These are phyloP conservation scores for Coemansia sp. DNA, from an alignment of 192 early-diverging fungal genomes.

Conservation along the genomic window DNA sequence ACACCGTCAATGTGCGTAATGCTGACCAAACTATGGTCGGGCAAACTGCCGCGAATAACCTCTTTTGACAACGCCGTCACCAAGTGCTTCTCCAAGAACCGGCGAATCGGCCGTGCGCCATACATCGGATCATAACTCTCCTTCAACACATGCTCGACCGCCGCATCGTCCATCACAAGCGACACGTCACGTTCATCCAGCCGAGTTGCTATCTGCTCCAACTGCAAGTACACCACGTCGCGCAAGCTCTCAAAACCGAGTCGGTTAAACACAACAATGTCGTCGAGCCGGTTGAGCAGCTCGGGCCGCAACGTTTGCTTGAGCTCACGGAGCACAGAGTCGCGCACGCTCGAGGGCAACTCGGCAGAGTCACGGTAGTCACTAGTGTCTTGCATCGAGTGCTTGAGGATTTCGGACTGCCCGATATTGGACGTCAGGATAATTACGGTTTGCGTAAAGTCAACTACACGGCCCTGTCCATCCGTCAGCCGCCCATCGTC, in stretches of 20 bases:
- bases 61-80: constrained; percentile 78
- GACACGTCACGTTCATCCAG: constrained; percentile 75
- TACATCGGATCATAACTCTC: constrained; percentile 90
- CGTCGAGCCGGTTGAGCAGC: constrained; percentile 95
- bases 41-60: constrained; percentile 65
- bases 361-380: constrained; percentile 25
- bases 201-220: constrained; percentile 62
- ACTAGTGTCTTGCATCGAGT: constrained; percentile 26
- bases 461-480: constrained; percentile 85
- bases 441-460: constrained; percentile 94
- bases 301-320: constrained; percentile 83
- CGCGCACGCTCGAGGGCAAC: constrained; percentile 48
- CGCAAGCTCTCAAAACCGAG: constrained; percentile 62
- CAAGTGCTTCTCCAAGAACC: constrained; percentile 83
- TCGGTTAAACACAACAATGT: constrained; percentile 85
- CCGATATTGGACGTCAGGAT: constrained; percentile 95
- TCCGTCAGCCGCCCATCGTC: constrained; percentile 97
- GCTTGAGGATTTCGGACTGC: constrained; percentile 58
- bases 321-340: constrained; percentile 80
- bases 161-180: constrained; percentile 66
- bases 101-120: constrained; percentile 89
- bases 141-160: constrained; percentile 73
- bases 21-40: constrained; percentile 57
- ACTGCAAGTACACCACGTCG: constrained; percentile 73
- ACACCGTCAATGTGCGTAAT: constrained; percentile 44